Conservation (phyloP, 495 filamentous ascomycete species). For the Terfezia boudieri region DNA sequence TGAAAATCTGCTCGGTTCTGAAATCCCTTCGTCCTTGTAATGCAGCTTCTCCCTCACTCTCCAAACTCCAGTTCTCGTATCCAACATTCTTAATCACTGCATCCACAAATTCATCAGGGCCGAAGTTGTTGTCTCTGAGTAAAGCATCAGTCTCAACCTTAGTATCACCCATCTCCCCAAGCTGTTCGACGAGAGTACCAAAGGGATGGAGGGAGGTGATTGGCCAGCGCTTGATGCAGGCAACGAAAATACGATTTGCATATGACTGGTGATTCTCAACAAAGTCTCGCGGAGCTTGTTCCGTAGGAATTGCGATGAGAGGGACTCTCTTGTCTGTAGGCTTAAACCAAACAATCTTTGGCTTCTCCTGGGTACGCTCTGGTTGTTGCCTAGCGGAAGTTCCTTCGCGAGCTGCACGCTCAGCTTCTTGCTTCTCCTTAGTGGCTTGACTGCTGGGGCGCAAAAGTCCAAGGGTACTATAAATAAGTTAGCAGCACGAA, state of each 20-base stretch:
- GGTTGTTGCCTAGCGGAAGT: conserved; percentile 43
- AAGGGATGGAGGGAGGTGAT: conserved; percentile 99
- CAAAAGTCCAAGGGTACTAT: conserved; percentile 59
- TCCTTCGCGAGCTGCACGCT: conserved; percentile 78
- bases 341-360: conserved; percentile 99
- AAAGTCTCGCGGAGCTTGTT: conserved; percentile 92
- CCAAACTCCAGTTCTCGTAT: conserved; percentile 72
- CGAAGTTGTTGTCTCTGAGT: conserved; percentile 94
- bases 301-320: conserved; percentile 90
- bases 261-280: conserved; percentile 97
- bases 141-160: conserved; percentile 95
- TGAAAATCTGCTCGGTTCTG: conserved; percentile 73
- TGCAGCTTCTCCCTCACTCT: conserved; percentile 53
- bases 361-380: conserved; percentile 78
- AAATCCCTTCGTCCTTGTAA: conserved; percentile 69
- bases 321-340: conserved; percentile 97
- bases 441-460: conserved; percentile 96
- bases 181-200: conserved; percentile 87
- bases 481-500: conserved; percentile 2
- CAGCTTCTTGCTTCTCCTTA: conserved; percentile 98
- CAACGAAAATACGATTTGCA: conserved; percentile 90
- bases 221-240: conserved; percentile 97
- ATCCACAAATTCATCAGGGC: conserved; percentile 90
- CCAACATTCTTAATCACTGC: conserved; percentile 84
- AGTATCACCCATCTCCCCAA: conserved; percentile 90